Conservation (phyloP, 2,329 filamentous ascomycete species). For the Trematosphaeria pertusa region DNA sequence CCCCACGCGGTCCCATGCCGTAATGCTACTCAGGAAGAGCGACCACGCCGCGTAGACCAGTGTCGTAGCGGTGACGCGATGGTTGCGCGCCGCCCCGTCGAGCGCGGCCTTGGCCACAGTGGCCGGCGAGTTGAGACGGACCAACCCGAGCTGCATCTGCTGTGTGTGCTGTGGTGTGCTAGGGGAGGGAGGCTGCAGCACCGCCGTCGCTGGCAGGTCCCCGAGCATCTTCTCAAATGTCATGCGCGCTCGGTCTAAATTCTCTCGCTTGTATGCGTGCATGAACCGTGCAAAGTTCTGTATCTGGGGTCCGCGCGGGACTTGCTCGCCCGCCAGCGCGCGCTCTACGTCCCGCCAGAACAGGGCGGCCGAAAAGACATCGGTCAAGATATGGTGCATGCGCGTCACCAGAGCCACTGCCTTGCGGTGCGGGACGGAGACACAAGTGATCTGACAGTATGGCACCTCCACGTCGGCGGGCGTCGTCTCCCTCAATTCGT, state of each 20-base stretch:
- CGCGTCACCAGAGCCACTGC: slow-evolving; percentile 9
- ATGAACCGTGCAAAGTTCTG: slow-evolving; percentile 11
- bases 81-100: slow-evolving; percentile 4
- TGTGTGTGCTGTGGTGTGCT: no score
- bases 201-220: neutral
- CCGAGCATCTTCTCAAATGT: slow-evolving; percentile 9
- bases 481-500: neutral
- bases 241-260: slow-evolving; percentile 4
- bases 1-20: slow-evolving; percentile 7
- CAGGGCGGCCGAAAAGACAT: slow-evolving; percentile 6
- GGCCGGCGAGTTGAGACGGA: slow-evolving; percentile 2
- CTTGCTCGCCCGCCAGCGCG: slow-evolving; percentile 7
- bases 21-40: slow-evolving; percentile 13
- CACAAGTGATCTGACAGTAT: slow-evolving; percentile 12
- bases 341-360: slow-evolving; percentile 9
- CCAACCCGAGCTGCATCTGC: neutral
- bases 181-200: slow-evolving; percentile 6
- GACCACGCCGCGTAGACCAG: slow-evolving; percentile 14
- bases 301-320: slow-evolving; percentile 7
- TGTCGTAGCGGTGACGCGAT: slow-evolving; percentile 6
- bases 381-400: slow-evolving; percentile 11
- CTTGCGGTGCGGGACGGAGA: slow-evolving; percentile 10
- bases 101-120: slow-evolving; percentile 3
- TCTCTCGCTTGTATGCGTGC: slow-evolving; percentile 9
- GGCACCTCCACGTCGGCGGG: slow-evolving; percentile 7